phyloP scores from a whole-genome alignment of 192 early-diverging fungal genomes.

The Gaertneriomyces semiglobifer region DNA sequence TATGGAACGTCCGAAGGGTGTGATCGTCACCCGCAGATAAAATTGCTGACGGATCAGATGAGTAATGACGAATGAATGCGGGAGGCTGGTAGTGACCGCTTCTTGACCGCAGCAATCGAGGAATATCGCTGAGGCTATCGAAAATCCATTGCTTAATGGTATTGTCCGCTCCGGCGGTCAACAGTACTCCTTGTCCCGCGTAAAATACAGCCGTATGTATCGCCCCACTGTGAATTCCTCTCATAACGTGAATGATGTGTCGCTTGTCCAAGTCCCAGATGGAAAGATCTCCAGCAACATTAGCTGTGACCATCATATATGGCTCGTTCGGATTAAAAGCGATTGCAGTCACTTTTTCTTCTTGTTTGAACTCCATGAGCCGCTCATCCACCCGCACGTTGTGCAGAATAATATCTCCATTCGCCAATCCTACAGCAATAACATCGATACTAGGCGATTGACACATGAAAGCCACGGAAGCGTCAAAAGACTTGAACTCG shows the following conservation, averaged over 20 bases:
- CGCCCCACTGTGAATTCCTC: constrained; percentile 77
- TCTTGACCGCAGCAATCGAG: constrained; percentile 77
- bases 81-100: constrained; percentile 87
- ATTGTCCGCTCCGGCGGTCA: constrained; percentile 88
- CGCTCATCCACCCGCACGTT: constrained; percentile 79
- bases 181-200: constrained; percentile 75
- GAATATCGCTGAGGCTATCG: constrained; percentile 75
- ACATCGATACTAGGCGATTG: constrained; percentile 94
- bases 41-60: constrained; percentile 65
- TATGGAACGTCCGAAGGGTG: constrained; percentile 75
- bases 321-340: constrained; percentile 79
- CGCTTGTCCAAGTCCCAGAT: constrained; percentile 88
- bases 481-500: constrained; percentile 69
- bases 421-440: constrained; percentile 83
- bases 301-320: constrained; percentile 80
- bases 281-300: constrained; percentile 80
- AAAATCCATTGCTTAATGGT: constrained; percentile 96
- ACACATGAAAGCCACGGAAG: constrained; percentile 71
- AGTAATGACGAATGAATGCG: constrained; percentile 74
- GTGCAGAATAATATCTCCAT: constrained; percentile 80
- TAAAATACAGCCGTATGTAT: constrained; percentile 79
- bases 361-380: constrained; percentile 77
- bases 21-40: constrained; percentile 82
- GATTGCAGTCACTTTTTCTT: constrained; percentile 84
- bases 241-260: constrained; percentile 72